Evolutionary conservation across 371 early-diverging fungal species (phyloP).

Genomic region (Thermomucor indicae-seudaticae): DNA sequence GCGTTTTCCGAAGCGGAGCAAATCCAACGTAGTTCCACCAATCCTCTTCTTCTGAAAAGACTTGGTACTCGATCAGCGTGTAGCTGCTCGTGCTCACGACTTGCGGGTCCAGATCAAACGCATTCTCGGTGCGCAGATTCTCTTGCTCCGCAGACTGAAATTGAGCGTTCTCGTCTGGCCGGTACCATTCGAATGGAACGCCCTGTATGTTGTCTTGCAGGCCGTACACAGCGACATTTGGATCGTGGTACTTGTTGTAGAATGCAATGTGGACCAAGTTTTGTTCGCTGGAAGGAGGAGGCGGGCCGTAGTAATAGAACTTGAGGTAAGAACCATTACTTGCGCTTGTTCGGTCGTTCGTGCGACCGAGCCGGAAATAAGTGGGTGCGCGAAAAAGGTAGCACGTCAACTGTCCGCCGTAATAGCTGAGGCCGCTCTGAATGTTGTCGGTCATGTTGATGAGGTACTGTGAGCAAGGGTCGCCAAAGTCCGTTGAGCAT

Average conservation of each 20-base stretch:
- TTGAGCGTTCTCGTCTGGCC: conserved; percentile 15
- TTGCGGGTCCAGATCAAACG: conserved; percentile 14
- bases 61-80: conserved; percentile 11
- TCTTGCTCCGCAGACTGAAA: conserved; percentile 26
- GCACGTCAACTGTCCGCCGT: conserved; percentile 17
- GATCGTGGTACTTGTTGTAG: conserved; percentile 23
- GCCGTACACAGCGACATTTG: conserved; percentile 23
- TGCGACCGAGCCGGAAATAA: conserved; percentile 11
- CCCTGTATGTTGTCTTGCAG: conserved; percentile 3
- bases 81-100: conserved; percentile 16
- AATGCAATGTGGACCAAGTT: conserved; percentile 16
- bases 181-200: conserved; percentile 24
- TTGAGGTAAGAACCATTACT: conserved; percentile 18
- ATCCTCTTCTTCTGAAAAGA: conserved; percentile 1
- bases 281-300: conserved; percentile 6
- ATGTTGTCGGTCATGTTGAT: conserved; percentile 20
- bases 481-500: conserved; percentile 28
- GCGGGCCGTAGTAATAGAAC: conserved; percentile 24
- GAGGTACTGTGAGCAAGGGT: conserved; percentile 18
- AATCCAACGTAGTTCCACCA: conserved; percentile 33
- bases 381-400: conserved; percentile 16
- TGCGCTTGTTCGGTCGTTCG: conserved; percentile 5
- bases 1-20: background rate
- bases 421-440: conserved; percentile 18
- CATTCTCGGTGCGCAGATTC: conserved; percentile 25